phyloP scores from a whole-genome alignment of 495 filamentous ascomycete species.

The Penicillium parvum region DNA sequence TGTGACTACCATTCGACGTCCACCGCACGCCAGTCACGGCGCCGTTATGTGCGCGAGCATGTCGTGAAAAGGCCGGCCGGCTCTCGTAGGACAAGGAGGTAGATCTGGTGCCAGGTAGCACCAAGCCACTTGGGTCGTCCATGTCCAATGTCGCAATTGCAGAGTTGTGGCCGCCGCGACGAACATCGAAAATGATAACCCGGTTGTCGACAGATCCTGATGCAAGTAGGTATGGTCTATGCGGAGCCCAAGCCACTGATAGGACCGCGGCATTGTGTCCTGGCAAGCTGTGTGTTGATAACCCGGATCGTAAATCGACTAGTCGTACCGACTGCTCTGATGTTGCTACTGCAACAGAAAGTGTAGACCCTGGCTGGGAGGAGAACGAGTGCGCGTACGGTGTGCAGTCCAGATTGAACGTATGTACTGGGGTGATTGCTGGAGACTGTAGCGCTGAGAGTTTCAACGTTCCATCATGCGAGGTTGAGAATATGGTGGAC shows the following conservation, averaged over 20 bases:
- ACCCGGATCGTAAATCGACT: slow-evolving; percentile 74
- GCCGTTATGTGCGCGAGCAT: slow-evolving; percentile 63
- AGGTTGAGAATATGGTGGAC: slow-evolving; percentile 73
- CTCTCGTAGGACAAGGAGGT: slow-evolving; percentile 26
- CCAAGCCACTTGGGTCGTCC: slow-evolving; percentile 67
- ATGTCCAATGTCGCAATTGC: slow-evolving; percentile 72
- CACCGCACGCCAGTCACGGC: slow-evolving; percentile 79
- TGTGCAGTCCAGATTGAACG: slow-evolving; percentile 67
- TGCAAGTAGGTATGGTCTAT: slow-evolving; percentile 71
- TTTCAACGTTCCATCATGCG: slow-evolving; percentile 80
- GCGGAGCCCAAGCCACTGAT: slow-evolving; percentile 74
- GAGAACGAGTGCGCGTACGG: slow-evolving; percentile 74
- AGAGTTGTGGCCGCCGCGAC: slow-evolving; percentile 55
- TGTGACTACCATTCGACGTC: slow-evolving; percentile 68
- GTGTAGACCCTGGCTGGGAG: slow-evolving; percentile 59
- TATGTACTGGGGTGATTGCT: slow-evolving; percentile 46
- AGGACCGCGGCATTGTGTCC: slow-evolving; percentile 70
- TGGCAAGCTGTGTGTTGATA: slow-evolving; percentile 69
- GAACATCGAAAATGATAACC: slow-evolving; percentile 80
- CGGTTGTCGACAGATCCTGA: slow-evolving; percentile 73
- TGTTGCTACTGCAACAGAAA: slow-evolving; percentile 80
- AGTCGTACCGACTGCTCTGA: slow-evolving; percentile 75
- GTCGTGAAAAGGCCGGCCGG: slow-evolving; percentile 44
- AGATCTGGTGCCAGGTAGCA: slow-evolving; percentile 22
- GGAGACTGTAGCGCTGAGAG: slow-evolving; percentile 62